Conservation (phyloP, 352 stramenopile species). For the Pythium phragmitis region DNA sequence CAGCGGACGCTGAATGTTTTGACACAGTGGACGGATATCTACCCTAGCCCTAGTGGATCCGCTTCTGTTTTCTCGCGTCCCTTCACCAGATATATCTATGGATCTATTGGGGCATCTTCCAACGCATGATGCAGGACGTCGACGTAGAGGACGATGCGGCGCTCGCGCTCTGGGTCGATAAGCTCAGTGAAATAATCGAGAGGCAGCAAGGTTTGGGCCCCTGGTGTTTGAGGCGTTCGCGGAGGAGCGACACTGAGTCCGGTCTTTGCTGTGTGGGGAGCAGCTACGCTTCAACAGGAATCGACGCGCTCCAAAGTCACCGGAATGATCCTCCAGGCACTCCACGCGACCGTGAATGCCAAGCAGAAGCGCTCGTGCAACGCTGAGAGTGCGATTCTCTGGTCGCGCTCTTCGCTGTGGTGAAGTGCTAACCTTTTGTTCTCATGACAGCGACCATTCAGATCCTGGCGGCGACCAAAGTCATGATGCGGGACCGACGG, state of each 20-base stretch:
- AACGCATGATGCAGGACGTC: not conserved
- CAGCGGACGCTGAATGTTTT: slow-evolving; percentile 14
- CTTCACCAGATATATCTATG: not conserved
- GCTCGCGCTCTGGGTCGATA: slow-evolving; percentile 39
- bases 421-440: not conserved
- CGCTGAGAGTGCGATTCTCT: slow-evolving; percentile 1
- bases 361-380: not conserved
- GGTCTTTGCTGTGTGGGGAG: not conserved
- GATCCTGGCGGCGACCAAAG: slow-evolving; percentile 46
- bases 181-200: slow-evolving; percentile 36
- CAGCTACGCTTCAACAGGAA: slow-evolving; percentile 18
- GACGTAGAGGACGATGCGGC: slow-evolving; percentile 13
- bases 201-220: slow-evolving; percentile 18
- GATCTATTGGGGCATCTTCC: not conserved
- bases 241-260: not conserved
- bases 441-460: slow-evolving; percentile 11
- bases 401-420: not conserved
- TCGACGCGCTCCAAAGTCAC: slow-evolving; percentile 17
- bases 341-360: slow-evolving; percentile 3
- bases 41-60: slow-evolving; percentile 22
- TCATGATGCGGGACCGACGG: slow-evolving; percentile 67
- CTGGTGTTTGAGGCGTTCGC: too few relatives aligned
- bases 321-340: not conserved
- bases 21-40: slow-evolving; percentile 1
- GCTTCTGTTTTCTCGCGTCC: not conserved